phyloP scores from a whole-genome alignment of 257 asterid genomes.

The Vinca minor region DNA sequence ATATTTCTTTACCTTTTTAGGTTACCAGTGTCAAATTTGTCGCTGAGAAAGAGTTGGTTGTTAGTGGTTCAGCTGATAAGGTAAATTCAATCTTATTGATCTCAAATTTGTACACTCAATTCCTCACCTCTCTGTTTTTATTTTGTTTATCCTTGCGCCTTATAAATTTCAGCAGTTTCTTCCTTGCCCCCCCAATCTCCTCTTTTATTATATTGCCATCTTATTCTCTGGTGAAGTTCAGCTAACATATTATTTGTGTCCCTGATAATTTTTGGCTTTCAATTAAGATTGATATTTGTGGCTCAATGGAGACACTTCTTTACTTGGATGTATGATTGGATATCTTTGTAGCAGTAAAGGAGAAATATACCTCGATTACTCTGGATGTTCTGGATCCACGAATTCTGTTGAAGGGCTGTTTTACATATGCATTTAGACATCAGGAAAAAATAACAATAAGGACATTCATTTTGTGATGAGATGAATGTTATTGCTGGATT shows the following conservation, averaged over 20 bases:
- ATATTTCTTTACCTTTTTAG: conserved; percentile 26
- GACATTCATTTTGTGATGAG: too few species aligned
- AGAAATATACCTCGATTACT: too few species aligned
- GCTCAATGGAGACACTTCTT: not conserved
- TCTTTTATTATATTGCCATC: too few species aligned
- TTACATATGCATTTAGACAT: not conserved
- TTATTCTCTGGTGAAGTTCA: not conserved
- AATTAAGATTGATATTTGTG: too few species aligned
- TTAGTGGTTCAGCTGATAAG: conserved; percentile 94
- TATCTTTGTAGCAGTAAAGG: not conserved
- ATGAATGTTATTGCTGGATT: too few species aligned
- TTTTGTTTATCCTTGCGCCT: conserved; percentile 6
- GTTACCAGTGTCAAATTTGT: conserved; percentile 84
- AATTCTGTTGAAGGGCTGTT: too few species aligned
- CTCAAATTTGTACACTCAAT: not conserved
- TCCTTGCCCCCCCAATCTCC: too few species aligned
- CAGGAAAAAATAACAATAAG: too few species aligned
- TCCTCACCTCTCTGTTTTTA: not conserved
- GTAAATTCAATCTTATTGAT: conserved; percentile 28
- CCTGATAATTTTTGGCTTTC: not conserved
- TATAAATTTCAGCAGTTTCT: too few species aligned
- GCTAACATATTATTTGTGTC: too few species aligned
- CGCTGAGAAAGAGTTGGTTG: conserved; percentile 62
- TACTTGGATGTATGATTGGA: not conserved
- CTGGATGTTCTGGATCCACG: too few species aligned